These are phyloP conservation scores for Trichopus zeylanicus DNA, from an alignment of 116 monocot species.

Conservation along the genomic window DNA sequence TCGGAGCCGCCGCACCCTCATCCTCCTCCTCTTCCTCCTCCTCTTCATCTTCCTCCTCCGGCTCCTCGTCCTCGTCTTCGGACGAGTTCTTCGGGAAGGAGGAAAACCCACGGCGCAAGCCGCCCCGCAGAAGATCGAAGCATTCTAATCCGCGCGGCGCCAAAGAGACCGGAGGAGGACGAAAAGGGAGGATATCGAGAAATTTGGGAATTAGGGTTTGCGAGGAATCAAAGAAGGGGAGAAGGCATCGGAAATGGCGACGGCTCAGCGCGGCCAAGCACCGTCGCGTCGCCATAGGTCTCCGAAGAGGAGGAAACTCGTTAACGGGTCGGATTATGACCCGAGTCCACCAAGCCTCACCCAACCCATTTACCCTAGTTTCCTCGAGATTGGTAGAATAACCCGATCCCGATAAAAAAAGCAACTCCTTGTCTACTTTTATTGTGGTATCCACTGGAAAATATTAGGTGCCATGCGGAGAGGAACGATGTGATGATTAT, in stretches of 20 bases:
- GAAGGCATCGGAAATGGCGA: conserved; percentile 23
- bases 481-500: too few species aligned
- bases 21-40: conserved; percentile 21
- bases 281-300: conserved; percentile 35
- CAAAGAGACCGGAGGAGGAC: not conserved
- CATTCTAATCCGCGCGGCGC: conserved; percentile 3
- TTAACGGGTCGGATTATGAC: too few species aligned
- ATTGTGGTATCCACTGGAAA: too few species aligned
- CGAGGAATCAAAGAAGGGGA: not conserved
- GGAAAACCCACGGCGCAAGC: conserved; percentile 19
- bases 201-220: conserved; percentile 8
- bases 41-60: conserved; percentile 18
- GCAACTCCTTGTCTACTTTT: too few species aligned
- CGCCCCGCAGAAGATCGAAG: not conserved
- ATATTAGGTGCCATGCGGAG: too few species aligned
- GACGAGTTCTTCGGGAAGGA: conserved; percentile 17
- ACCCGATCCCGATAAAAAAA: too few species aligned
- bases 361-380: too few species aligned
- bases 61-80: conserved; percentile 11
- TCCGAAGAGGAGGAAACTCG: too few species aligned
- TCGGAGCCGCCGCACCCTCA: conserved; percentile 20
- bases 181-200: not conserved
- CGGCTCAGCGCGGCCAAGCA: conserved; percentile 31
- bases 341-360: too few species aligned
- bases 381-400: too few species aligned